Conservation (phyloP, 2,329 filamentous ascomycete genomes). For the Fusarium pseudograminearum region DNA sequence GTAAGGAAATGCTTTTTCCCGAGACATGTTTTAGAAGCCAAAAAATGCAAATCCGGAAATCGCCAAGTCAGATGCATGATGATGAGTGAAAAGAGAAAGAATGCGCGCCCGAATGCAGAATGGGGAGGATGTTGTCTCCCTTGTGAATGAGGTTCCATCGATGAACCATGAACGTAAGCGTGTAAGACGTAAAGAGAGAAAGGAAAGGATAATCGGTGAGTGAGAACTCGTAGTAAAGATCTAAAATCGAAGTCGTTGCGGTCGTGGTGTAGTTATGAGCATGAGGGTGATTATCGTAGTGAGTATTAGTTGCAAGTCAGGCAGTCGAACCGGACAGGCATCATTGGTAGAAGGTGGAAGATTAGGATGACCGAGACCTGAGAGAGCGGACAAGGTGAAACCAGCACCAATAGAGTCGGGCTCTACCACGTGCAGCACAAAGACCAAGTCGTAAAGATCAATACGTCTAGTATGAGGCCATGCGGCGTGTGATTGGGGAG, state of each 20-base stretch:
- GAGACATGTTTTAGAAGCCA: constrained; percentile 43
- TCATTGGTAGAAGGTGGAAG: constrained; percentile 27
- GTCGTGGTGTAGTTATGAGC: constrained; percentile 47
- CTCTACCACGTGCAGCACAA: constrained; percentile 45
- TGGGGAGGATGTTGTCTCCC: constrained; percentile 31
- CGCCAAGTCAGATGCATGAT: constrained; percentile 40
- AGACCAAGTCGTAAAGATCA: constrained; percentile 42
- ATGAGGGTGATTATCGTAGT: constrained; percentile 39
- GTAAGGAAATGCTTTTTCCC: constrained; percentile 30
- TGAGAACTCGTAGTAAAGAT: constrained; percentile 43
- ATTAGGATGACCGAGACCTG: constrained; percentile 38
- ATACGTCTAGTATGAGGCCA: constrained; percentile 70
- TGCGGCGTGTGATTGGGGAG: constrained; percentile 65
- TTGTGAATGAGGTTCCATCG: constrained; percentile 37
- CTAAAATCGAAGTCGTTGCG: constrained; percentile 48
- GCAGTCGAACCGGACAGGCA: constrained; percentile 21
- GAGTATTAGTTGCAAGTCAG: constrained; percentile 29
- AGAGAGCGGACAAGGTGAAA: constrained; percentile 43
- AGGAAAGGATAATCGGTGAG: constrained; percentile 36
- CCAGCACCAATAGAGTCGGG: constrained; percentile 45
- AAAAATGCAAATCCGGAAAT: constrained; percentile 36
- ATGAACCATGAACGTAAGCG: constrained; percentile 37
- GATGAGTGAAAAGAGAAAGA: constrained; percentile 29
- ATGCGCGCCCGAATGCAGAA: constrained; percentile 43
- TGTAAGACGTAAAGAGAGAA: constrained; percentile 39